Conservation (phyloP, 352 stramenopile species). For the Globisporangium cylindrosporum region DNA sequence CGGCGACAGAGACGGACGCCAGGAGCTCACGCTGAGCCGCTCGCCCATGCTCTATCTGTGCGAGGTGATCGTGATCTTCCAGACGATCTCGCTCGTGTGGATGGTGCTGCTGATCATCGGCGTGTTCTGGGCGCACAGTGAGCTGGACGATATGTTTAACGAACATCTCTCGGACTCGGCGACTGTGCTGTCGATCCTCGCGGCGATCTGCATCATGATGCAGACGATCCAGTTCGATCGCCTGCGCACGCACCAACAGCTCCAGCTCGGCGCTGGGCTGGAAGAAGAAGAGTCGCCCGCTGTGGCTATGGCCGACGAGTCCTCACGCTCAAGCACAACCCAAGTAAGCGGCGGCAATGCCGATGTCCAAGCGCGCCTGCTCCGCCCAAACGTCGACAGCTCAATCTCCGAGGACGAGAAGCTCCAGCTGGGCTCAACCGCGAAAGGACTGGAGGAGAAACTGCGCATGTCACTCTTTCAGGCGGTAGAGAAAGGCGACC, state of each 20-base stretch:
- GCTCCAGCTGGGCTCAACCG: slow-evolving; percentile 30
- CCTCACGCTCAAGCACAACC: slow-evolving; percentile 5
- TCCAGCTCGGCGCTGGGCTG: slow-evolving; percentile 57
- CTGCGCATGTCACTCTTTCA: slow-evolving; percentile 49
- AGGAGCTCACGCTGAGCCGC: slow-evolving; percentile 46
- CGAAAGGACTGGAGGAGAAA: slow-evolving; percentile 41
- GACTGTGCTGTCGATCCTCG: slow-evolving; percentile 25
- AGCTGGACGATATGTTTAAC: slow-evolving; percentile 43
- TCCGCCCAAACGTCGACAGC: slow-evolving; percentile 38
- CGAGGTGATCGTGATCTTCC: slow-evolving; percentile 62
- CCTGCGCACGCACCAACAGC: slow-evolving; percentile 56
- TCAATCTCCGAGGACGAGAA: slow-evolving; percentile 43
- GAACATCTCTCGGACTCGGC: slow-evolving; percentile 20
- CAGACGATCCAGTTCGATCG: slow-evolving; percentile 68
- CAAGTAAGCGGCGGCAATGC: not conserved
- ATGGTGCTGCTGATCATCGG: slow-evolving; percentile 43
- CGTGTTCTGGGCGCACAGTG: slow-evolving; percentile 45
- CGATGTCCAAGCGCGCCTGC: slow-evolving; percentile 21
- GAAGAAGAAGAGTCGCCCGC: slow-evolving; percentile 41
- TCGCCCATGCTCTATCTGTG: slow-evolving; percentile 53
- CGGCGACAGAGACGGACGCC: slow-evolving; percentile 27
- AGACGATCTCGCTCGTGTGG: slow-evolving; percentile 48
- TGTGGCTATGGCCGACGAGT: slow-evolving; percentile 9
- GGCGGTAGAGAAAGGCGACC: slow-evolving; percentile 43
- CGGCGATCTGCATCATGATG: slow-evolving; percentile 43